Evolutionary conservation across 2,329 filamentous ascomycete species (phyloP), one percentile per base, ranked within the genome.

Genomic region (Biscogniauxia mediterranea): DNA sequence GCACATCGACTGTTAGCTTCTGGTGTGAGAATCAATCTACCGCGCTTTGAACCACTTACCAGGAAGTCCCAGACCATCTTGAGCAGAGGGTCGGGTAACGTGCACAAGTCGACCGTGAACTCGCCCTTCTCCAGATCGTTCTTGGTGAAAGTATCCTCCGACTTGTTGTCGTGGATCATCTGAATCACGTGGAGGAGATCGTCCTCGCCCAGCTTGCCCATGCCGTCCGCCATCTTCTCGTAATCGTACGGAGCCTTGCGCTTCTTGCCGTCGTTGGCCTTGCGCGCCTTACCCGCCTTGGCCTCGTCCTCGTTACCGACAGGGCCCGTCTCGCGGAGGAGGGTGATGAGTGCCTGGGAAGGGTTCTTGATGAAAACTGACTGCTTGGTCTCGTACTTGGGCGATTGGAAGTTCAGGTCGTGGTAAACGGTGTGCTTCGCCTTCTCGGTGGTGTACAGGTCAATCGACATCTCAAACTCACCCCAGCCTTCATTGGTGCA

Each of bases 81-180:
- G 74, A 95, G 90, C 46, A 98, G 83, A 26, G 81, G 79, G 67
- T 98, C 95, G 0, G 95, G 93, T 66, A 99, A 87, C n/a, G 95
- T 98, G 80, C 97, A 98, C 61, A 99, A 84, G 73, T 99, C 95
- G 69, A 99, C 94, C 63, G 97, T 95, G 80, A 99, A 99, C 79
- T 99, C 95, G 72, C 95, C 95, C 73, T 93, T 93, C 72, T 99
- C 95, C 61, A 97, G 86, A 77, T 99, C 96, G 71, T 97, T 98
- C 80, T 96, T 93, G 55, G 94, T 96, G 79, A 97, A 98, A 1
- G 94, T 97, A 66, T 97, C 93, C 5, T 92, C 86, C 1, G 87
- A 89, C 83, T 98, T 98, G 80, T 97, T 92, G 79, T 99, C 95
- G 76, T 98, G 95, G 64, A 99, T 94, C 86, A 99, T 89, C 80